These are phyloP conservation scores for Theileria luwenshuni DNA, from an alignment of 169 alveolate genomes.

Conservation along the genomic window DNA sequence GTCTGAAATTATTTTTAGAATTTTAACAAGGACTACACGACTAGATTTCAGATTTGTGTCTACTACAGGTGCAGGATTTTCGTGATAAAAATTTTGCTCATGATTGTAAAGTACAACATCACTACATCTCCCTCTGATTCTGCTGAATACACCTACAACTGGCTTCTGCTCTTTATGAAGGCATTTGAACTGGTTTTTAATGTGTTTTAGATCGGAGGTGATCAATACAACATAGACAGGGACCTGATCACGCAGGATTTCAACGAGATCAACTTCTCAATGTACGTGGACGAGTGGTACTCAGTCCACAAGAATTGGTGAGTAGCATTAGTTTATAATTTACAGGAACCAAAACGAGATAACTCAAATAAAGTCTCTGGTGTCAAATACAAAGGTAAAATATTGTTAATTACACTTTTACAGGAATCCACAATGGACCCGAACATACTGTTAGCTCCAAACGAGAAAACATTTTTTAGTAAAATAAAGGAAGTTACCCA, in stretches of 20 bases:
- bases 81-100: conserved; percentile 23
- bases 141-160: conserved; percentile 62
- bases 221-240: conserved; percentile 35
- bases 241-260: conserved; percentile 38
- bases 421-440: conserved; percentile 23
- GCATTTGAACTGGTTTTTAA: not conserved
- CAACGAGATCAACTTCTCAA: conserved; percentile 36
- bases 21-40: conserved; percentile 14
- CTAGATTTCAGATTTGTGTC: conserved; percentile 43
- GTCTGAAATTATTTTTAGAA: conserved; percentile 3
- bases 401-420: not conserved
- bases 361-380: conserved; percentile 50
- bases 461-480: not conserved
- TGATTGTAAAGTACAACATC: conserved; percentile 30
- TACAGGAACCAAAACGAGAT: conserved; percentile 45
- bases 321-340: not conserved
- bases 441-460: conserved; percentile 22
- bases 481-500: conserved; percentile 56
- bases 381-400: conserved; percentile 2
- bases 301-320: conserved; percentile 54
- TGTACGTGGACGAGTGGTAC: conserved; percentile 57
- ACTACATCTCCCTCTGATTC: conserved; percentile 23
- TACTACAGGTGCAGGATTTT: conserved; percentile 59
- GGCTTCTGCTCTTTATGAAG: conserved; percentile 55
- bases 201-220: conserved; percentile 57